These are phyloP conservation scores for Pichia sp. DNA, from an alignment of 1,139 yeast genomes.

Conservation along the genomic window DNA sequence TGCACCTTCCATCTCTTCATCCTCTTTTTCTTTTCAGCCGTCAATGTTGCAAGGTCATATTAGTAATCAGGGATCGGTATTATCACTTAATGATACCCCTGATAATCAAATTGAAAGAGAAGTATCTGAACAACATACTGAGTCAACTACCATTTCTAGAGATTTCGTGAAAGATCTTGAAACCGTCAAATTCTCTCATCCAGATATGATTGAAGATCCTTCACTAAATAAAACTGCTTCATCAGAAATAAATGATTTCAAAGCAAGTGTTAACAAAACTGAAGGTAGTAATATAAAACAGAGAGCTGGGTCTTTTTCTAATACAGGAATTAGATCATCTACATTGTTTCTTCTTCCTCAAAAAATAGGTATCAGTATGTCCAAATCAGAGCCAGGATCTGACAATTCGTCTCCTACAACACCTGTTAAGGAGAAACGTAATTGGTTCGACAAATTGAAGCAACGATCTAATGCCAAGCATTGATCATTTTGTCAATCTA, in stretches of 20 bases:
- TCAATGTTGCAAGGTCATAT: constrained; percentile 9
- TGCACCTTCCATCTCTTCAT: constrained; percentile 2
- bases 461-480: constrained; percentile 28
- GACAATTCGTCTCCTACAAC: constrained; percentile 1
- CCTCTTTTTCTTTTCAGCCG: constrained; percentile 13
- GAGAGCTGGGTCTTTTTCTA: constrained; percentile 1
- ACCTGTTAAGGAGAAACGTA: constrained; percentile 21
- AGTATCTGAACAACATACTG: background rate
- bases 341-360: constrained; percentile 4
- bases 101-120: background rate
- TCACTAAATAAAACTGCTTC: constrained; percentile 9
- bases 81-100: background rate
- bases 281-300: constrained; percentile 1
- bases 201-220: constrained; percentile 4
- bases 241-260: constrained; percentile 1
- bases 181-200: constrained; percentile 2
- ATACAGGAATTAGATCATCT: background rate
- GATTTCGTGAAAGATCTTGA: constrained; percentile 1
- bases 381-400: background rate
- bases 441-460: constrained; percentile 31
- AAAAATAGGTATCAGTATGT: background rate
- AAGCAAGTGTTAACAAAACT: constrained; percentile 7
- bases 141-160: background rate
- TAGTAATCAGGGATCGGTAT: constrained; percentile 1
- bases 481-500: constrained; percentile 8